Base-by-base conservation (phyloP, 257 asterid species). In the Solanum clarkiae region DNA sequence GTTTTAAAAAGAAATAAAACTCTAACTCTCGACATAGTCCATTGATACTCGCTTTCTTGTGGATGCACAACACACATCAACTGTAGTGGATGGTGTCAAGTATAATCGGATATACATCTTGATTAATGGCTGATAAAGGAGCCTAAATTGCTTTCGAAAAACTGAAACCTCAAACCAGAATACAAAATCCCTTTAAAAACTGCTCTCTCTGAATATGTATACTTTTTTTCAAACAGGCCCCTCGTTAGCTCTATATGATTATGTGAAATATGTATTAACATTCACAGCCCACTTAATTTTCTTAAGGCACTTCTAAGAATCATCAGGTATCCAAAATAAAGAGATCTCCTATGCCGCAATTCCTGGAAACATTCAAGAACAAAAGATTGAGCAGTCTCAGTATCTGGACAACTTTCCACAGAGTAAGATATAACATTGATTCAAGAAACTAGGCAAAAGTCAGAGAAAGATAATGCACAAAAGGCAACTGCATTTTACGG, bases 291-390 rank as follows among this genome's bases (percentile, higher is more conserved):
- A 88, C 77, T 85, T 88, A 90, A 79, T 79, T 53, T 24, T 79
- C 89, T 87, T 63, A 89, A 85, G 85, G 85, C 87, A 88, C 90
- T 84, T 90, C 92, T 87, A 90, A 89, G 92, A 92, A 88, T 90
- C 93, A 86, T 86, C 91, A 51, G 85, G 88, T 86, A 60, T 88
- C 71, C 86, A 85, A 87, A 87, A 60, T 82, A 84, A 88, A 82
- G 88, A 91, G 71, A 85, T 79, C 70, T 84, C 91, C 95, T 94
- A 92, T 63, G 98, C 92, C 85, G 98, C 96, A 84, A 94, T 91
- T 80, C 98, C 98, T 94, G 97, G 29, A 29, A 79, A 53, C 15
- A 53, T 49, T 74, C 82, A 75, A 24, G 62, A 49, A 49, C n/a
- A 51, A 18, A 79, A 53, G 15, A 29, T 51, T 17, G 47, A 79